Evolutionary conservation across 2,329 filamentous ascomycete genomes (phyloP).

Genomic region (Lecanicillium sp.): DNA sequence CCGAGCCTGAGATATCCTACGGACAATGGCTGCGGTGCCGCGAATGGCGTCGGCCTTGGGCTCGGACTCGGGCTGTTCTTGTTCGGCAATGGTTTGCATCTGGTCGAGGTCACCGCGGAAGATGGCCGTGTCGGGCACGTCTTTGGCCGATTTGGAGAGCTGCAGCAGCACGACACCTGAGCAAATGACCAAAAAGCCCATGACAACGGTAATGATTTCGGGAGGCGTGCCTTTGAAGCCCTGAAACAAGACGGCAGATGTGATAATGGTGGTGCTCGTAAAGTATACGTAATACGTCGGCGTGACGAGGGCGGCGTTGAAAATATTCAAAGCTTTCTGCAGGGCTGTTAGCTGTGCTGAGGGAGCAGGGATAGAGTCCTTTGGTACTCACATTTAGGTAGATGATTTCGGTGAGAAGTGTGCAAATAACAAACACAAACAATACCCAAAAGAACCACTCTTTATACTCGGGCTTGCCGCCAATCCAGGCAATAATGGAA

Average conservation of each 20-base stretch:
- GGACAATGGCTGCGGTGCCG: slow-evolving; percentile 79
- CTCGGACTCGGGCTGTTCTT: slow-evolving; percentile 92
- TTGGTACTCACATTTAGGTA: slow-evolving; percentile 78
- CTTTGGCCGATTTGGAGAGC: slow-evolving; percentile 96
- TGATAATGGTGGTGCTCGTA: slow-evolving; percentile 90
- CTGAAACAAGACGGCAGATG: slow-evolving; percentile 83
- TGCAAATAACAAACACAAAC: slow-evolving; percentile 82
- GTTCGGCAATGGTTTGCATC: slow-evolving; percentile 88
- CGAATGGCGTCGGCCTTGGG: slow-evolving; percentile 95
- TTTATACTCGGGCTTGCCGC: slow-evolving; percentile 82
- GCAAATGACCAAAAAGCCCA: slow-evolving; percentile 92
- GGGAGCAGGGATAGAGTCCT: not conserved
- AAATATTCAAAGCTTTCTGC: slow-evolving; percentile 96
- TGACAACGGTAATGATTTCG: slow-evolving; percentile 79
- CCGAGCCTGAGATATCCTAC: slow-evolving; percentile 68
- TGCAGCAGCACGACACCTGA: slow-evolving; percentile 86
- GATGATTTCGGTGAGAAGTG: slow-evolving; percentile 86
- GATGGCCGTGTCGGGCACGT: slow-evolving; percentile 87
- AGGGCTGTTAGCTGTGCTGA: slow-evolving; percentile 22
- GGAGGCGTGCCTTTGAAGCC: slow-evolving; percentile 83
- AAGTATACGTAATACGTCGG: slow-evolving; percentile 99
- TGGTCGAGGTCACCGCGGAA: slow-evolving; percentile 92
- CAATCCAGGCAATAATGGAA: slow-evolving; percentile 80
- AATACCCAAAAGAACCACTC: slow-evolving; percentile 95
- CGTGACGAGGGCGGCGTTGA: slow-evolving; percentile 93